phyloP scores from a whole-genome alignment of 164 flowering plant genomes.

The Stephania cephalantha region DNA sequence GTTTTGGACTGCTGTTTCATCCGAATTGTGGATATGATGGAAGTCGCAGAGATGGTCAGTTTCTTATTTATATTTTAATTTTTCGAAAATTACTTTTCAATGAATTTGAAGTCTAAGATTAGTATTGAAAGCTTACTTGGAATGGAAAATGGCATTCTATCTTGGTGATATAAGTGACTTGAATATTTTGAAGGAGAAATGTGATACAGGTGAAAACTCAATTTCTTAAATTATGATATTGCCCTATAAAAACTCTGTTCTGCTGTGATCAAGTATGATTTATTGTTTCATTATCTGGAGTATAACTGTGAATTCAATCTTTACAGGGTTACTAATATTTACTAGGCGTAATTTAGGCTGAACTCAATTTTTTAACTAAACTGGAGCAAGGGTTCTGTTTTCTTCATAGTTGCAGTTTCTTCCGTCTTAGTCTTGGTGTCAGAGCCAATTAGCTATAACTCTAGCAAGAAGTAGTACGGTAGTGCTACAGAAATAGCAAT shows the following conservation, averaged over 20 bases:
- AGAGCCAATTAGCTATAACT: constrained; percentile 22
- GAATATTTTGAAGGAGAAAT: background rate
- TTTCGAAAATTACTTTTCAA: background rate
- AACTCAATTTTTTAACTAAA: background rate
- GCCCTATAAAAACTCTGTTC: background rate
- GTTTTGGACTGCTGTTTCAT: background rate
- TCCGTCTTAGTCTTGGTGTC: constrained; percentile 2
- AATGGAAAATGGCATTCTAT: background rate
- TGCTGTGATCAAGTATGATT: background rate
- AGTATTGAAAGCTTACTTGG: background rate
- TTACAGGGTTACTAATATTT: background rate
- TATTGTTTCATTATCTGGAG: background rate
- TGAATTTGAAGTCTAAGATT: background rate
- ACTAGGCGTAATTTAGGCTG: background rate
- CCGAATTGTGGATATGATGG: background rate
- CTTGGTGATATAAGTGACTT: background rate
- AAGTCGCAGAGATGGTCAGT: background rate
- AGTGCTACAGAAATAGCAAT: constrained; percentile 50
- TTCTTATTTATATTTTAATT: no score
- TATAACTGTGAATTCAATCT: background rate
- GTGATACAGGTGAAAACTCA: background rate
- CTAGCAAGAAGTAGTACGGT: constrained; percentile 56
- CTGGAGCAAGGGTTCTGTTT: background rate
- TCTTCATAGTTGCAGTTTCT: background rate
- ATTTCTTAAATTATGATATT: background rate